phyloP scores from a whole-genome alignment of 176 grass and related monocot species.

The Triticum turgidum region DNA sequence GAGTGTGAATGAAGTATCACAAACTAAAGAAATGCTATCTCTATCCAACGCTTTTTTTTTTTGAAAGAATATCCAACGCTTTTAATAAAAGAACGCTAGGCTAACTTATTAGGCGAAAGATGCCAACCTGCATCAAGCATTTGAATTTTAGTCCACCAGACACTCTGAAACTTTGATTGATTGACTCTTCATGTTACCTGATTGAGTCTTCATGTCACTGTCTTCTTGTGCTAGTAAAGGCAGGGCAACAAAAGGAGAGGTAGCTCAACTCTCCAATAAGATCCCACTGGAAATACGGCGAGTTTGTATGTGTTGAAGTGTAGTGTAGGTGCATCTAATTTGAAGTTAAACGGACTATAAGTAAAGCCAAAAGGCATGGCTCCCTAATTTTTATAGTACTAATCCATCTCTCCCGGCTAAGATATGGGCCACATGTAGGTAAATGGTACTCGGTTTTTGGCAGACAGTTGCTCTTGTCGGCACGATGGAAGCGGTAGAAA shows the following conservation, averaged over 20 bases:
- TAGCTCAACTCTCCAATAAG: not conserved
- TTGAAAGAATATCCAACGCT: too few species aligned
- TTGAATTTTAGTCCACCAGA: not conserved
- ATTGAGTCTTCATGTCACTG: not conserved
- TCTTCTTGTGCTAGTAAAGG: not conserved
- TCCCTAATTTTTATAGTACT: too few species aligned
- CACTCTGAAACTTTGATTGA: too few species aligned
- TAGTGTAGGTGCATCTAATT: too few species aligned
- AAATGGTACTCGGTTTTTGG: too few species aligned
- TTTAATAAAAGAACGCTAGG: not conserved
- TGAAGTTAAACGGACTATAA: too few species aligned
- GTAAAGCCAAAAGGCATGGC: too few species aligned
- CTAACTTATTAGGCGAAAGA: not conserved
- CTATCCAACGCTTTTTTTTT: not conserved
- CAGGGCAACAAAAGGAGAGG: not conserved
- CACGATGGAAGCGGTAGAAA: constrained; percentile 17
- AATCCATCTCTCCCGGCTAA: too few species aligned
- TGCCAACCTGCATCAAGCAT: not conserved
- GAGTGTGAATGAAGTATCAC: too few species aligned
- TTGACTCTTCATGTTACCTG: too few species aligned
- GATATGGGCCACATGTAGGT: too few species aligned
- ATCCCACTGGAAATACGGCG: not conserved
- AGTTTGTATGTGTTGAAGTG: not conserved
- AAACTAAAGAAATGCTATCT: too few species aligned
- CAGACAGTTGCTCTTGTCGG: not conserved